Conservation (phyloP, 305 asterid species). For the Fraxinus angustifolia region DNA sequence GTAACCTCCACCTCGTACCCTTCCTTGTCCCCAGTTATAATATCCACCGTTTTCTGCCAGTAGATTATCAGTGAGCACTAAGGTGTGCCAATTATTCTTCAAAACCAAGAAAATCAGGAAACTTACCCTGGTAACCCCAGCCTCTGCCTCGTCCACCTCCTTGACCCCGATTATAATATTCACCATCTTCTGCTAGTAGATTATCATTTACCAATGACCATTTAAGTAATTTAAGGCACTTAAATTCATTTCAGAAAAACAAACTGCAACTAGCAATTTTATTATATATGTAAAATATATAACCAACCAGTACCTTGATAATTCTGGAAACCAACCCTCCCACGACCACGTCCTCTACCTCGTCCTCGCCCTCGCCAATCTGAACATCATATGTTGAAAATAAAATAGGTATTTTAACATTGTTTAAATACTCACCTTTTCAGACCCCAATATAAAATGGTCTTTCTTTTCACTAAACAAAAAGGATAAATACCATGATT, state of each 20-base stretch:
- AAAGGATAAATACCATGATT: not conserved
- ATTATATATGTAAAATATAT: not conserved
- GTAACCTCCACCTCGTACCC: conserved; percentile 36
- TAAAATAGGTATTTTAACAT: not conserved
- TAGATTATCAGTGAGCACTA: not conserved
- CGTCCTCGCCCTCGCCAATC: conserved; percentile 26
- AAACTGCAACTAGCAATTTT: not conserved
- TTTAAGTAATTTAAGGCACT: not conserved
- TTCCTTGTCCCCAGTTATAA: conserved; percentile 27
- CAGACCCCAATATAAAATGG: not conserved
- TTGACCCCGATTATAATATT: conserved; percentile 32
- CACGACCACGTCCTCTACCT: conserved; percentile 36
- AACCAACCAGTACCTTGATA: conserved; percentile 41
- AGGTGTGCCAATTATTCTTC: not conserved
- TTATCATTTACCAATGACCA: not conserved
- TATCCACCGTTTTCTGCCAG: conserved; percentile 27
- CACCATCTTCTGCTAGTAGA: conserved; percentile 33
- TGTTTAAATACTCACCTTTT: not conserved
- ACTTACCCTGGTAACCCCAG: conserved; percentile 47
- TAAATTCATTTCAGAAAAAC: not conserved
- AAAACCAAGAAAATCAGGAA: not conserved
- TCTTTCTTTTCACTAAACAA: not conserved
- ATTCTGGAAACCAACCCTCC: conserved; percentile 40
- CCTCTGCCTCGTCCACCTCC: conserved; percentile 45
- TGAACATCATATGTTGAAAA: not conserved